Conservation (phyloP, 306 rosid species). For the Cicer cuneatum region DNA sequence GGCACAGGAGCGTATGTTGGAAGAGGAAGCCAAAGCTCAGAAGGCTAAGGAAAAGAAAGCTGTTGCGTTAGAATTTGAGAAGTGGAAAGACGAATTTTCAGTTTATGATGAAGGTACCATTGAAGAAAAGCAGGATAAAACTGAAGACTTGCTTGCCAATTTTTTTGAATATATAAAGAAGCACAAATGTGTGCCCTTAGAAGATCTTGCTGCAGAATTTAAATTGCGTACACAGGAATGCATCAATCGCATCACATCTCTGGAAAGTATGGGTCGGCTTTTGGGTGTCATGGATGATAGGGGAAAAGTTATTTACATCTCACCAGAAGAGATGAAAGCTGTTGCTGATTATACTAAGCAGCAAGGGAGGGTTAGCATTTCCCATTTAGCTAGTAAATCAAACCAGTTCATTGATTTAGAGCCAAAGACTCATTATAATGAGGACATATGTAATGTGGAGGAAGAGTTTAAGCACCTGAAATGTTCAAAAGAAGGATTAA, state of each 20-base stretch:
- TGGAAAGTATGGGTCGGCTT: constrained; percentile 86
- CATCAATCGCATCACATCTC: constrained; percentile 81
- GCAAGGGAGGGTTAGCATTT: constrained; percentile 91
- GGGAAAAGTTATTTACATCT: constrained; percentile 92
- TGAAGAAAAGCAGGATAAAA: constrained; percentile 77
- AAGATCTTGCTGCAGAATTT: constrained; percentile 97
- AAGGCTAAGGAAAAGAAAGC: constrained; percentile 95
- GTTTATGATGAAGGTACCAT: constrained; percentile 92
- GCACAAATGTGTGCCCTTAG: constrained; percentile 90
- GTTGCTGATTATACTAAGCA: constrained; percentile 90
- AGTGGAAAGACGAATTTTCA: constrained; percentile 97
- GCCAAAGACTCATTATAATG: constrained; percentile 70
- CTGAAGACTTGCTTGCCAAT: constrained; percentile 71
- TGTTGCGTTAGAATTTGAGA: constrained; percentile 92
- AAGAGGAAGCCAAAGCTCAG: constrained; percentile 89
- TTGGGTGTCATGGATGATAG: constrained; percentile 99
- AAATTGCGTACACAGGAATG: constrained; percentile 96
- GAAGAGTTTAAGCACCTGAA: too few species aligned
- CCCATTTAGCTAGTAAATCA: constrained; percentile 94
- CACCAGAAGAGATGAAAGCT: constrained; percentile 94
- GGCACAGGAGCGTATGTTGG: constrained; percentile 76
- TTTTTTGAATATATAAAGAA: constrained; percentile 92
- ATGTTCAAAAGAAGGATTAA: too few species aligned
- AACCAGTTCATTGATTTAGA: constrained; percentile 98
- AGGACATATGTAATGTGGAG: constrained; percentile 61